These are phyloP conservation scores for Fusarium pseudoanthophilum DNA, from an alignment of 2,329 filamentous ascomycete species.

Conservation along the genomic window DNA sequence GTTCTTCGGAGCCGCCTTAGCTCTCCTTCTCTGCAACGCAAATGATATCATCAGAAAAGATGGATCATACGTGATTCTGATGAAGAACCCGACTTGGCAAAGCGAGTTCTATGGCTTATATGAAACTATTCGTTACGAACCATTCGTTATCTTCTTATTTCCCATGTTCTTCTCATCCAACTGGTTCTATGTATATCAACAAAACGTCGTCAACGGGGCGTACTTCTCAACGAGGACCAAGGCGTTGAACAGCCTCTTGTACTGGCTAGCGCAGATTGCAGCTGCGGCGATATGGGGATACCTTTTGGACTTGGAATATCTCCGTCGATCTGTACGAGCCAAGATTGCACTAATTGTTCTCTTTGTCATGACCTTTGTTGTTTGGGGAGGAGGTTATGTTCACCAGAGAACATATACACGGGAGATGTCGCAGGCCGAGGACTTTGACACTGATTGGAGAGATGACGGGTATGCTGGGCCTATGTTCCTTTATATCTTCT, in stretches of 20 bases:
- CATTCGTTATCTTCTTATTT: constrained; percentile 76
- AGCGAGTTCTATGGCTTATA: constrained; percentile 81
- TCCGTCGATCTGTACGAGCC: constrained; percentile 74
- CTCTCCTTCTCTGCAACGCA: constrained; percentile 76
- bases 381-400: constrained; percentile 88
- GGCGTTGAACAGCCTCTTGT: constrained; percentile 75
- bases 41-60: constrained; percentile 78
- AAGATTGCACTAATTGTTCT: constrained; percentile 71
- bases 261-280: constrained; percentile 78
- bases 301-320: constrained; percentile 68
- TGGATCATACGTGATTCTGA: constrained; percentile 82
- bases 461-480: constrained; percentile 74
- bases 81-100: constrained; percentile 90
- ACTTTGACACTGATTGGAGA: constrained; percentile 67
- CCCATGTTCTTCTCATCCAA: constrained; percentile 86
- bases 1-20: constrained; percentile 74
- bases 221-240: constrained; percentile 79
- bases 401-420: constrained; percentile 64
- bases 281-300: constrained; percentile 79
- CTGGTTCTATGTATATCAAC: constrained; percentile 85
- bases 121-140: constrained; percentile 75
- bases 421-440: not conserved
- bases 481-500: constrained; percentile 91
- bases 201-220: constrained; percentile 76
- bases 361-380: constrained; percentile 75